A percentile compares a stretch with the other conserved stretches of the same genome.
phyloP scores from a whole-genome alignment of 331 rosid genomes.

The Dryas integrifolia region DNA sequence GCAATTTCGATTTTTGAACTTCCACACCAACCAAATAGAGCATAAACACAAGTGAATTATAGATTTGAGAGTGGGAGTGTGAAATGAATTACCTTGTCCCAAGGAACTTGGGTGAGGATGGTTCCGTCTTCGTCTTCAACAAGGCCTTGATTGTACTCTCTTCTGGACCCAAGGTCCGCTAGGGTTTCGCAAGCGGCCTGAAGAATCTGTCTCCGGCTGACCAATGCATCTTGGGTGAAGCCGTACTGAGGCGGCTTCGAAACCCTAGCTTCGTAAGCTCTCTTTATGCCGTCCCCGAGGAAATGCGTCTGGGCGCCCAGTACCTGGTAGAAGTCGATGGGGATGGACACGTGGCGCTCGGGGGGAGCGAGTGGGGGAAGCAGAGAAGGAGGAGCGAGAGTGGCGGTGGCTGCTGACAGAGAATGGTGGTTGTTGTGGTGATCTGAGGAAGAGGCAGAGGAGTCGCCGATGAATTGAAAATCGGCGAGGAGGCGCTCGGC shows the following conservation, averaged over 20 bases:
- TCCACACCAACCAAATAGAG: not conserved
- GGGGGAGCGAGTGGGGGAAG: constrained; percentile 47
- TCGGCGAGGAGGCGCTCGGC: constrained; percentile 91
- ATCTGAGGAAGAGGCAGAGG: constrained; percentile 42
- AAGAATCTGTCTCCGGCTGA: constrained; percentile 84
- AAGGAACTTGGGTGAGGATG: constrained; percentile 71
- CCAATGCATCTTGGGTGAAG: constrained; percentile 69
- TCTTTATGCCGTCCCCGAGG: constrained; percentile 76
- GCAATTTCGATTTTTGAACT: not conserved
- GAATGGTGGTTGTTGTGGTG: constrained; percentile 10
- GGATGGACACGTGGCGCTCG: constrained; percentile 64
- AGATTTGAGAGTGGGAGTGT: not conserved
- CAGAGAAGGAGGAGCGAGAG: constrained; percentile 45
- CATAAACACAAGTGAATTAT: not conserved
- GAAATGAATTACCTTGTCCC: constrained; percentile 56
- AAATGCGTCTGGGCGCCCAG: constrained; percentile 88
- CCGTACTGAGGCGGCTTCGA: constrained; percentile 89
- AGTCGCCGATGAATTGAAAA: constrained; percentile 78
- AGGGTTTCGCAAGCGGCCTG: constrained; percentile 96
- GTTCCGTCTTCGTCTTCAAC: constrained; percentile 58
- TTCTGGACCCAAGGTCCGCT: constrained; percentile 51
- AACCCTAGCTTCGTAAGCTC: constrained; percentile 81
- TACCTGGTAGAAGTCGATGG: constrained; percentile 66
- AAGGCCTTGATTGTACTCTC: constrained; percentile 82
- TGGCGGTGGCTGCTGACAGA: constrained; percentile 38